These are phyloP conservation scores for Elongisporangium senticosum DNA, from an alignment of 352 stramenopile species.

Conservation along the genomic window DNA sequence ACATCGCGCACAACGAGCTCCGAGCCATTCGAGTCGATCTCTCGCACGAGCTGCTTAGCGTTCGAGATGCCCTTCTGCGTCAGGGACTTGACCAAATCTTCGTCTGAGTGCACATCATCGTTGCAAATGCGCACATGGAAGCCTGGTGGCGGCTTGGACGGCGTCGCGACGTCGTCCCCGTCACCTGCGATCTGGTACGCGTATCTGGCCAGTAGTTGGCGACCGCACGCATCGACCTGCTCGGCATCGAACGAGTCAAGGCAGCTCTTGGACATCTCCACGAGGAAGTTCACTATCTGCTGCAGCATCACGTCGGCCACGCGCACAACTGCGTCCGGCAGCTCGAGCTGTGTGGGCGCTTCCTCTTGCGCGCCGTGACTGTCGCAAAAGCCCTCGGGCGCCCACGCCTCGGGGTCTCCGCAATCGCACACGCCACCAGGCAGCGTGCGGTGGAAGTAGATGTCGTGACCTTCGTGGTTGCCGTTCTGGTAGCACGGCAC, in stretches of 20 bases:
- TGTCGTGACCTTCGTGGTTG: constrained; percentile 94
- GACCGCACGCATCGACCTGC: constrained; percentile 38
- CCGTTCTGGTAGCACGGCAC: constrained; percentile 93
- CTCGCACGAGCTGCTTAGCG: constrained; percentile 54
- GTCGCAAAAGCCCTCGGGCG: constrained; percentile 90
- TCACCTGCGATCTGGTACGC: constrained; percentile 10
- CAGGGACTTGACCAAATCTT: constrained; percentile 94
- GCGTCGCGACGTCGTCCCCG: constrained; percentile 9
- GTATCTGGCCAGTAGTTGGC: constrained; percentile 25
- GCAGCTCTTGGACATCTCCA: constrained; percentile 70
- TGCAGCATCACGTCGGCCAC: constrained; percentile 65
- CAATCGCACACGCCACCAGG: constrained; percentile 96
- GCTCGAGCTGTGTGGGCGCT: constrained; percentile 3
- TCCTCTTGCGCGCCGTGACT: constrained; percentile 63
- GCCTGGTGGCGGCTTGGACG: constrained; percentile 25
- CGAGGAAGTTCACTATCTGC: constrained; percentile 59
- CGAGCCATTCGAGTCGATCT: constrained; percentile 70
- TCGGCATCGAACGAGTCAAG: constrained; percentile 68
- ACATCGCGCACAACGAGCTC: constrained; percentile 60
- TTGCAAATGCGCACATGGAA: constrained; percentile 95
- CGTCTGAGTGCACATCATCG: constrained; percentile 98
- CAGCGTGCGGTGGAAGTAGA: constrained; percentile 78
- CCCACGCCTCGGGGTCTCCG: constrained; percentile 97
- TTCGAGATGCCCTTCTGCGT: constrained; percentile 58
- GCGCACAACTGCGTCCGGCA: constrained; percentile 38